Evolutionary conservation across 768 basidiomycete genomes (phyloP), one percentile per base, ranked within the genome.

Genomic region (Cystofilobasidium capitatum): DNA sequence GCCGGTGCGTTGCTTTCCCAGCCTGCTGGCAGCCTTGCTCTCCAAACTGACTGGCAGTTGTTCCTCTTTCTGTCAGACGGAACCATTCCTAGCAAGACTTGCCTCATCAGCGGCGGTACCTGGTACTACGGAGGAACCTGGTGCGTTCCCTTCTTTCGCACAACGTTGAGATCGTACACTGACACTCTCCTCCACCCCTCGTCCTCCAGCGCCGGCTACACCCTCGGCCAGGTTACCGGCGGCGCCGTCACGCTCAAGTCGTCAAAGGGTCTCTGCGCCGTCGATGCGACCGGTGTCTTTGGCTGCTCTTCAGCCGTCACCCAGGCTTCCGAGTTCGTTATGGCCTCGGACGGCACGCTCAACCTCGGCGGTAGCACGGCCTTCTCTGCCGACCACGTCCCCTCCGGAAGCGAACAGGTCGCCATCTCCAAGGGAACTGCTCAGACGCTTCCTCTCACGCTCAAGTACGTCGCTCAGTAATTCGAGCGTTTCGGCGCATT

Each of bases 381-480:
- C 31, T 69, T 64, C 29, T 64, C 62, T 14, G 68, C 63, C 29
- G 42, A 29, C 29, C 26, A 44, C 3, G 22, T 49, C 33, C 68
- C 68, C n/a, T 33, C 68, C 7, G 62, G 61, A 22, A 36, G 24
- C 5, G 29, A 42, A 2, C 51, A 69, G 47, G 36, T 69, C 29
- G 33, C 44, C 36, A 47, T 69, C 57, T 59, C 31, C 62, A 42
- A 59, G 29, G 64, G 58, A 20, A 9, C 44, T 12, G 36, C 44
- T 1, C 10, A 14, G 8, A 35, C 68, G 3, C 35, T 69, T 26
- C 62, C 62, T 14, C 39, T 69, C 17, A 69, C 68, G 14, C 62
- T 69, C 36, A 64, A 69, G 45, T 69, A 42, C 51, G 60, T 68
- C 26, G 47, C 60, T 51, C 49, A 66, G 58, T 66, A 60, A 54